phyloP scores from a whole-genome alignment of 78 protist genomes.

The Dictyostelium capitatum region DNA sequence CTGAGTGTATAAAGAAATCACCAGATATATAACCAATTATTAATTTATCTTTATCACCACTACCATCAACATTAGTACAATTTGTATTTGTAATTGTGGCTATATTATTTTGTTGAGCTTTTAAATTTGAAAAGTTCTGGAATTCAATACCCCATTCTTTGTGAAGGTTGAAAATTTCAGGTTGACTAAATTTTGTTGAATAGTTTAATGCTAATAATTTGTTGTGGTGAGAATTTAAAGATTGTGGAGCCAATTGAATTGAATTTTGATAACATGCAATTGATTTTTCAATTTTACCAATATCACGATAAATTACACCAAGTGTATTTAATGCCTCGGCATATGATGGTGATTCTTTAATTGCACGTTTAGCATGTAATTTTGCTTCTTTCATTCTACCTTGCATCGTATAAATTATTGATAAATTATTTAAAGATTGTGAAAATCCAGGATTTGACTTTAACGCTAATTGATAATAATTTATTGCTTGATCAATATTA shows the following conservation, averaged over 20 bases:
- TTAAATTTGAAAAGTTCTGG: neutral
- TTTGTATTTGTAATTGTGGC: neutral
- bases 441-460: conserved; percentile 38
- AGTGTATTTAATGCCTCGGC: conserved; percentile 82
- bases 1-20: conserved; percentile 87
- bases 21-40: conserved; percentile 88
- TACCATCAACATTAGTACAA: neutral
- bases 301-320: conserved; percentile 84
- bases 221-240: conserved; percentile 83
- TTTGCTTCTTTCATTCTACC: conserved; percentile 60
- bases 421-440: conserved; percentile 77
- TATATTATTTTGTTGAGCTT: neutral
- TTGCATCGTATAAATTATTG: conserved; percentile 70
- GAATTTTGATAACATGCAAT: conserved; percentile 54
- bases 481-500: conserved; percentile 76
- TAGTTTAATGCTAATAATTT: conserved; percentile 82
- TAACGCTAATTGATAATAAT: conserved; percentile 62
- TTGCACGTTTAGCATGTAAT: conserved; percentile 23
- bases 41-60: neutral
- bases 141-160: neutral
- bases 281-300: conserved; percentile 73
- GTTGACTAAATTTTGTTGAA: neutral
- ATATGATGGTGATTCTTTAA: conserved; percentile 60
- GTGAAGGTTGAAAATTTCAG: neutral
- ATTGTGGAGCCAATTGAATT: conserved; percentile 19